A percentile compares a stretch with the other conserved stretches of the same genome.
Evolutionary conservation across 352 stramenopile species (phyloP).

Genomic region (Hyaloperonospora arabidopsidis): DNA sequence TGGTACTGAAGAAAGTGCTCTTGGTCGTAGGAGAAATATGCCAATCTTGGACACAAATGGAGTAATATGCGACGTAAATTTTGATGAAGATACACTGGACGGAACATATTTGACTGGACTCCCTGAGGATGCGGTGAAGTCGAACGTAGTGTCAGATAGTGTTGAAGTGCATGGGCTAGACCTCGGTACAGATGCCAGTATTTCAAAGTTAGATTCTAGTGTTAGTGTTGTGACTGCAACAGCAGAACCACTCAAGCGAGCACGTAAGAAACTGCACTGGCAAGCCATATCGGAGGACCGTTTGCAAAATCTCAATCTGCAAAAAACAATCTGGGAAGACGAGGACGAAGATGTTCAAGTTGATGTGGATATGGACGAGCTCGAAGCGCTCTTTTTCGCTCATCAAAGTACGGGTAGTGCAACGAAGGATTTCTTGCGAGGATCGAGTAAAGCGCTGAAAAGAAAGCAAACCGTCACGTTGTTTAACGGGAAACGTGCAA

Average conservation of each 20-base stretch:
- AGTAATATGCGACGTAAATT: conserved; percentile 25
- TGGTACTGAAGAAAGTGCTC: conserved; percentile 38
- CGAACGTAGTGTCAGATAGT: conserved; percentile 72
- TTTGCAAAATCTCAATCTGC: conserved; percentile 55
- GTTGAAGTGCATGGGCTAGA: conserved; percentile 53
- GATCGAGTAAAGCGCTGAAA: conserved; percentile 40
- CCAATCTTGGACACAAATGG: conserved; percentile 34
- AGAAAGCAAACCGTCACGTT: conserved; percentile 84
- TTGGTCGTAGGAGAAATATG: conserved; percentile 49
- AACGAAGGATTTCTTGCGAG: conserved; percentile 43
- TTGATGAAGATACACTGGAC: conserved; percentile 57
- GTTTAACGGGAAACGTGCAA: conserved; percentile 93
- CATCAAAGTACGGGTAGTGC: conserved; percentile 35
- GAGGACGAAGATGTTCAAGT: conserved; percentile 69
- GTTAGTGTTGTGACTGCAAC: conserved; percentile 4
- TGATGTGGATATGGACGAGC: conserved; percentile 84
- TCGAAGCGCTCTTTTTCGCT: conserved; percentile 81
- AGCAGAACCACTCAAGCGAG: conserved; percentile 22
- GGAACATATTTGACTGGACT: conserved; percentile 91
- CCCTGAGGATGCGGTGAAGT: conserved; percentile 69
- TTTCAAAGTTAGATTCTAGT: conserved; percentile 30
- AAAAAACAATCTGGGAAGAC: conserved; percentile 82
- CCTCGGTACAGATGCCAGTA: conserved; percentile 47
- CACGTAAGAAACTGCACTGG: conserved; percentile 87
- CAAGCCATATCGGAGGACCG: conserved; percentile 80